These are phyloP conservation scores for Pseudoscleropodium purum DNA, from an alignment of 225 moss, liverwort and hornwort genomes.

Conservation along the genomic window DNA sequence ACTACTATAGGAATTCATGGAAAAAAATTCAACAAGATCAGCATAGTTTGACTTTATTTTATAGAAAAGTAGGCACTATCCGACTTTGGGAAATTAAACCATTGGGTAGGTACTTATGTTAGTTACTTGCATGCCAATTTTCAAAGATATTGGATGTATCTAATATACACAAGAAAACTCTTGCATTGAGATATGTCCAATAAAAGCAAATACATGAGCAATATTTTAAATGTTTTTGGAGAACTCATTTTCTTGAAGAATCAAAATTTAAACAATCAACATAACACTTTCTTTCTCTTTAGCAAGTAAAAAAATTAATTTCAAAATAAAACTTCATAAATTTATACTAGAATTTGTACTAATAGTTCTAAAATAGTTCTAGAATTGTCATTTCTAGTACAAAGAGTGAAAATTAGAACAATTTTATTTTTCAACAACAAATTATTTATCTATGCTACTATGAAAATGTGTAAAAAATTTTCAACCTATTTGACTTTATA, in stretches of 20 bases:
- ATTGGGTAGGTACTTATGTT: neutral
- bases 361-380: neutral
- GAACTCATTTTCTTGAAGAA: neutral
- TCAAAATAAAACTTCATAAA: neutral
- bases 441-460: too few relatives aligned
- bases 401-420: neutral
- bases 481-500: too few relatives aligned
- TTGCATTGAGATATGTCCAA: neutral
- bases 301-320: neutral
- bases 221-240: neutral
- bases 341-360: neutral
- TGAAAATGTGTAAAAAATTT: too few relatives aligned
- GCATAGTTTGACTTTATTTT: neutral
- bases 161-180: neutral
- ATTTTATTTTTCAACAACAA: neutral
- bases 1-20: neutral
- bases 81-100: rapidly evolving
- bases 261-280: neutral
- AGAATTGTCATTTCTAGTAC: neutral
- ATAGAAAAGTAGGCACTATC: too few relatives aligned
- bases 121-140: neutral
- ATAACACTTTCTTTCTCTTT: rapidly evolving
- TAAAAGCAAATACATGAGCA: neutral
- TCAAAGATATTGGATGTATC: neutral
- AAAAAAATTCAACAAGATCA: neutral